phyloP scores from a whole-genome alignment of 345 rosid species.

The Rhodamnia rubescens region DNA sequence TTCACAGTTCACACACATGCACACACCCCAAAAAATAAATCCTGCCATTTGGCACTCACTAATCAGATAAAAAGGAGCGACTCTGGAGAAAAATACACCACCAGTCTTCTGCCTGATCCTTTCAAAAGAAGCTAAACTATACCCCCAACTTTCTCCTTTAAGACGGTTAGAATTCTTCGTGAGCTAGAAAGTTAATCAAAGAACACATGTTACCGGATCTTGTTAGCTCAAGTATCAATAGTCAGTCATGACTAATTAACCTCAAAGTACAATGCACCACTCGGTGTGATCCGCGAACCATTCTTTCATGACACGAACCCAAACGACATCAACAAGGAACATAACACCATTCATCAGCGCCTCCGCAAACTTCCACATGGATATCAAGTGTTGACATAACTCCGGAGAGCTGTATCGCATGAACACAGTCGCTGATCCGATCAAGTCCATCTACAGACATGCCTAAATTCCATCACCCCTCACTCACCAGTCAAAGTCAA shows the following conservation, averaged over 20 bases:
- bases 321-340: not conserved
- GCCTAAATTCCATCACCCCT: not conserved
- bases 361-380: not conserved
- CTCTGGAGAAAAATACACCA: not conserved
- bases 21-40: not conserved
- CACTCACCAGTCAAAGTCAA: not conserved
- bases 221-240: not conserved
- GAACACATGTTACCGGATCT: not conserved
- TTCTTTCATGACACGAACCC: not conserved
- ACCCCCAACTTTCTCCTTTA: not conserved
- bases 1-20: rapidly evolving
- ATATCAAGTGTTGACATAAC: not conserved
- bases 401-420: not conserved
- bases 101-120: not conserved
- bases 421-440: not conserved
- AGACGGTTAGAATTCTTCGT: not conserved
- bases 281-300: not conserved
- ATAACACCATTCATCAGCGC: not conserved
- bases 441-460: not conserved
- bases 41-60: not conserved
- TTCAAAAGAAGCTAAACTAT: not conserved
- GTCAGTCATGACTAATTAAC: not conserved
- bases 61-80: not conserved
- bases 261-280: not conserved
- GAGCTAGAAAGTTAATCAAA: not conserved